Conservation (phyloP, 352 stramenopile species). For the Phytophthora vignae region DNA sequence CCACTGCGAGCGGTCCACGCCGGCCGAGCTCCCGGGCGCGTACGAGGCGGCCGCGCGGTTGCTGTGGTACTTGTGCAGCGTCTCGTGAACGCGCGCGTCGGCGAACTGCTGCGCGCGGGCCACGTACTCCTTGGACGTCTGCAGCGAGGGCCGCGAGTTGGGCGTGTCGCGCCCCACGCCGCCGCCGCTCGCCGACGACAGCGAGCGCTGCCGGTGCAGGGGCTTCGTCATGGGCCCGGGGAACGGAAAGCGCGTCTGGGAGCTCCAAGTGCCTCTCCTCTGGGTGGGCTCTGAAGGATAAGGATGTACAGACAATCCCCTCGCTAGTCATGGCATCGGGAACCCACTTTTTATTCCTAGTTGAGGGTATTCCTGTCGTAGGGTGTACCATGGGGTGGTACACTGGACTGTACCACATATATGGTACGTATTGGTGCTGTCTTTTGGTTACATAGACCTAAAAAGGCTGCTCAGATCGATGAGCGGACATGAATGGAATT, state of each 20-base stretch:
- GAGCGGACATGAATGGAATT: too few relatives aligned
- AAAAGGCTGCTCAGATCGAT: too few relatives aligned
- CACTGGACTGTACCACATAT: too few relatives aligned
- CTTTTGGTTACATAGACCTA: too few relatives aligned
- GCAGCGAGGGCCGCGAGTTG: conserved; percentile 31
- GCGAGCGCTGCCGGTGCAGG: conserved; percentile 18
- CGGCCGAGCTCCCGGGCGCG: neutral
- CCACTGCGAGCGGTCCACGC: conserved; percentile 54
- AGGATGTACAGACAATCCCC: too few relatives aligned
- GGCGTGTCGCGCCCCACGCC: conserved; percentile 10
- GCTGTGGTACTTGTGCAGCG: conserved; percentile 49
- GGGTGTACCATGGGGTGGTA: too few relatives aligned
- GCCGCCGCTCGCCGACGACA: conserved; percentile 19
- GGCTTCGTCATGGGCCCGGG: conserved; percentile 22
- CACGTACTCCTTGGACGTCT: conserved; percentile 43
- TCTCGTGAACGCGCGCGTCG: conserved; percentile 40
- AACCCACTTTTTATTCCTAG: too few relatives aligned
- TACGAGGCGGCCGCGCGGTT: conserved; percentile 43
- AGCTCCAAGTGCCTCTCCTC: too few relatives aligned
- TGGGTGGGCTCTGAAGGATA: too few relatives aligned
- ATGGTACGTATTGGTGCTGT: too few relatives aligned
- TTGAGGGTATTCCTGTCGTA: too few relatives aligned
- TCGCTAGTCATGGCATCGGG: too few relatives aligned
- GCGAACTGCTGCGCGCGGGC: conserved; percentile 42
- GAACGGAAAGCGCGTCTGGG: neutral